Base-by-base conservation (phyloP, 805 yeast genomes). In the Metschnikowia noctiluminum region DNA sequence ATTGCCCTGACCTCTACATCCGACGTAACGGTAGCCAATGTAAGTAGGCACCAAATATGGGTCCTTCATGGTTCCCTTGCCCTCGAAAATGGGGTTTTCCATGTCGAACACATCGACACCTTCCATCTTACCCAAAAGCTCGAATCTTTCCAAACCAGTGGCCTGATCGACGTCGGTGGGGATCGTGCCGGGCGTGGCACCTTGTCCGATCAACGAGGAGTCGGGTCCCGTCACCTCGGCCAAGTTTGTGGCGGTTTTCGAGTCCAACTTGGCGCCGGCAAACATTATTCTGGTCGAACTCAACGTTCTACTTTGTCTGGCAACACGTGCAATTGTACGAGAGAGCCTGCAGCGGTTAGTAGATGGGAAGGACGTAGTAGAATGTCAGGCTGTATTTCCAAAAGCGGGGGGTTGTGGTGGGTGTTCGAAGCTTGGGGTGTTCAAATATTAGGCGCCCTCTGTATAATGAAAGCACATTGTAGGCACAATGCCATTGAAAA, bases 91-190 rank as follows among this genome's bases (percentile, higher is more conserved):
- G 65, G 94, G 82, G 60, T 96, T 94, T 69, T 85, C 86, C 65
- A 82, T 77, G 78, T 94, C 98, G 73, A 87, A 88, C 55, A 94
- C 80, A 63, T 94, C 97, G 59, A 92, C 80, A 81, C 99, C 99
- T 73, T 91, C 96, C 68, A 88, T 76, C 73, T 89, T 87, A 76
- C 95, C 97, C 64, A 94, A 81, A 61, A 87, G 70, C 80, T 94
- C 99, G 60, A 91, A 79, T 83, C 99, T 90, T 74, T 88, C 98
- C 66, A 92, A 78, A 87, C 99, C 99, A 44, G 99, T 94, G 63
- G 97, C 90, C 78, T 92, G 98, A 64, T 94, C 97, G 59, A 88
- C 68, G 71, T 91, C 96, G 52, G 96, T 83, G 69, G 98, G 97
- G 65, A 94, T 85, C 43, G 85, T 77, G 59, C 92, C 96, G 60